Evolutionary conservation across 331 rosid species (phyloP).

Genomic region (Prunus yedoensis): DNA sequence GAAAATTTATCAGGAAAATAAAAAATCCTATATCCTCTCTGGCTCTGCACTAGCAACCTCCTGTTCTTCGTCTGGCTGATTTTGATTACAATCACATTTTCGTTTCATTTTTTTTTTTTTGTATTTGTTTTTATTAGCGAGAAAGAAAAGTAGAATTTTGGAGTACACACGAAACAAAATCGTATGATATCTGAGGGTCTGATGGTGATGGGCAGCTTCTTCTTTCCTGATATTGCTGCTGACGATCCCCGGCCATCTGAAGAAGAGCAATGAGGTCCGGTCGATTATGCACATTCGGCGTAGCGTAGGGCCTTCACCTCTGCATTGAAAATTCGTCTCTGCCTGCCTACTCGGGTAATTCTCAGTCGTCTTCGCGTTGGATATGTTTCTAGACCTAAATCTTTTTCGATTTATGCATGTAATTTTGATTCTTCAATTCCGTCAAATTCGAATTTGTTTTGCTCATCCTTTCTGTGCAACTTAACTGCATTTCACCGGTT

Average conservation of each 20-base stretch:
- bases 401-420: neutral
- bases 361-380: neutral
- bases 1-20: neutral
- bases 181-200: neutral
- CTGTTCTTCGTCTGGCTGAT: conserved; percentile 14
- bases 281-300: neutral
- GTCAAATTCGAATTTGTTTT: neutral
- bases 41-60: neutral
- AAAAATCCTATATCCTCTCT: neutral
- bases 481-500: neutral
- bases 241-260: neutral
- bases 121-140: neutral
- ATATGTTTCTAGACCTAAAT: neutral
- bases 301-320: neutral
- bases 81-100: conserved; percentile 23
- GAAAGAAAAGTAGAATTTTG: neutral
- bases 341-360: conserved; percentile 1
- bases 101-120: neutral
- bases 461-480: neutral
- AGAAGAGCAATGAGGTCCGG: conserved; percentile 6
- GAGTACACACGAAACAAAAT: neutral
- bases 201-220: neutral
- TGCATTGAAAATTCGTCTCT: neutral
- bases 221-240: neutral
- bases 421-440: neutral